Evolutionary conservation across 805 yeast genomes (phyloP).

Genomic region (Saturnispora besseyi): DNA sequence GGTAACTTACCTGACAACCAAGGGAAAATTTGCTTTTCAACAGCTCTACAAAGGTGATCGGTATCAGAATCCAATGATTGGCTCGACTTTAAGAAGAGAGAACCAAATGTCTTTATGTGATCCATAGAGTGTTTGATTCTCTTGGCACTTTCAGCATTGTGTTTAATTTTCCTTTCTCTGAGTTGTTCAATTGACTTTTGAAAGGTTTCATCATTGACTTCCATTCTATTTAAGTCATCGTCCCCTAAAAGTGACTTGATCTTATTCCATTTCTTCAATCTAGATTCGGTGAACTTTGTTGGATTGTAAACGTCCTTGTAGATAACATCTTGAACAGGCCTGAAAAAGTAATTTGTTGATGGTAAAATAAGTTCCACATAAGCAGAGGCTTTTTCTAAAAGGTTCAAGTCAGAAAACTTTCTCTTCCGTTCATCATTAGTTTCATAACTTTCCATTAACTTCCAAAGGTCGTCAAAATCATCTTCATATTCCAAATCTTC

Average conservation of each 20-base stretch:
- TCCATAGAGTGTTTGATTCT: slow-evolving; percentile 20
- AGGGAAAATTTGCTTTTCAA: slow-evolving; percentile 28
- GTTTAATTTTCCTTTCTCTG: slow-evolving; percentile 17
- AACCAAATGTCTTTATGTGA: slow-evolving; percentile 23
- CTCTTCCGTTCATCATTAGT: slow-evolving; percentile 3
- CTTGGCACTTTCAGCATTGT: slow-evolving; percentile 19
- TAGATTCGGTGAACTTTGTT: slow-evolving; percentile 19
- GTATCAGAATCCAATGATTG: neutral
- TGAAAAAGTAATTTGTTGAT: slow-evolving; percentile 18
- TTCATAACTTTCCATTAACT: slow-evolving; percentile 10
- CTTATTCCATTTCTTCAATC: slow-evolving; percentile 23
- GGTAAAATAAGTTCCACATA: slow-evolving; percentile 18
- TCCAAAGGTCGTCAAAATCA: neutral
- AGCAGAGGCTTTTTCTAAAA: slow-evolving; percentile 14
- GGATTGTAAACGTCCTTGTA: slow-evolving; percentile 25
- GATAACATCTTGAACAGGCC: slow-evolving; percentile 23
- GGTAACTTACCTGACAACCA: slow-evolving; percentile 36
- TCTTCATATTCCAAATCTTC: slow-evolving; percentile 9
- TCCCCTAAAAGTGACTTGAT: slow-evolving; percentile 19
- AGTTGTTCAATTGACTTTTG: slow-evolving; percentile 15
- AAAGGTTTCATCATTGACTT: slow-evolving; percentile 19
- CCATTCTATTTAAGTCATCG: slow-evolving; percentile 18
- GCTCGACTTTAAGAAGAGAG: slow-evolving; percentile 15
- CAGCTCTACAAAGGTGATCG: slow-evolving; percentile 12
- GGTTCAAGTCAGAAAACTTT: slow-evolving; percentile 11